phyloP scores from a whole-genome alignment of 805 yeast genomes.

The Monosporozyma solicola region DNA sequence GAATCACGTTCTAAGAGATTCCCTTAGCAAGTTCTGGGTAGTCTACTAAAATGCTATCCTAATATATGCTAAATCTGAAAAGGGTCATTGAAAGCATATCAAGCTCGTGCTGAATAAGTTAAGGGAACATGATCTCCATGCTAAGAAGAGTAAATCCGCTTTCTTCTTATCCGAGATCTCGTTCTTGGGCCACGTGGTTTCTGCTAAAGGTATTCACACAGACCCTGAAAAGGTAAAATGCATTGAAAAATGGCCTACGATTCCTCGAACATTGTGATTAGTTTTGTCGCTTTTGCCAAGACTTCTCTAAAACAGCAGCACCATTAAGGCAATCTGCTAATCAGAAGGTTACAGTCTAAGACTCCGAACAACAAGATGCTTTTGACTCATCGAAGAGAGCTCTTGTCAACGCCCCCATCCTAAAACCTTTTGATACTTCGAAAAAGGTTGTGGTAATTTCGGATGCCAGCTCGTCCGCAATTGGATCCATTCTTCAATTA shows the following conservation, averaged over 20 bases:
- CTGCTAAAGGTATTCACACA: not conserved
- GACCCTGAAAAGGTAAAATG: not conserved
- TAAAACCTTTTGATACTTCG: not conserved
- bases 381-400: not conserved
- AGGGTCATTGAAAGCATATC: not conserved
- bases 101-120: not conserved
- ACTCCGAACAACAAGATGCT: not conserved
- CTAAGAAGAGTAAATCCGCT: not conserved
- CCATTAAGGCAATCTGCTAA: not conserved
- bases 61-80: not conserved
- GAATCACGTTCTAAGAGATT: not conserved
- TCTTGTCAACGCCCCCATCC: not conserved
- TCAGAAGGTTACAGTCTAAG: not conserved
- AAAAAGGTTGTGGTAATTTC: not conserved
- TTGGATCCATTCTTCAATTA: not conserved
- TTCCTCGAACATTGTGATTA: slow-evolving; percentile 1
- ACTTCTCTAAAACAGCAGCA: not conserved
- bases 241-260: not conserved
- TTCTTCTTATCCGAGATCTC: not conserved
- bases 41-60: slow-evolving; percentile 2
- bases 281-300: not conserved
- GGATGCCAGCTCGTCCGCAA: not conserved
- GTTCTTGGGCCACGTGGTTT: not conserved
- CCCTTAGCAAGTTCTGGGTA: not conserved
- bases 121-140: not conserved